Conservation (phyloP, 352 stramenopile species). For the Phytophthora colocasiae region DNA sequence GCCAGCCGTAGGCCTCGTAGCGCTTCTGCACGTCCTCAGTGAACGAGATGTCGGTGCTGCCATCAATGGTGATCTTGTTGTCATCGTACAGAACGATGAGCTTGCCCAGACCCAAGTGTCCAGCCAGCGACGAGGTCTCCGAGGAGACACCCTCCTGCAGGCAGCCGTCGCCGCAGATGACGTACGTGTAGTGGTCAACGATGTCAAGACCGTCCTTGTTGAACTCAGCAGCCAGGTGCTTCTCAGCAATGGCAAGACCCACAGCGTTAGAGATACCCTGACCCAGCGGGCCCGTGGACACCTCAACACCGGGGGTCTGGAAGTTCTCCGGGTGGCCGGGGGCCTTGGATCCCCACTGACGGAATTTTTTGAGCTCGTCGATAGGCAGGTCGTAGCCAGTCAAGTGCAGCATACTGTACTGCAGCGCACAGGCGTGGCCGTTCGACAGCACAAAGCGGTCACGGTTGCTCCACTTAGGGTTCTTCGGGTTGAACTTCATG, state of each 20-base stretch:
- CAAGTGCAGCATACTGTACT: constrained; percentile 99
- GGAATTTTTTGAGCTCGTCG: constrained; percentile 98
- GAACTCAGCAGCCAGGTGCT: constrained; percentile 97
- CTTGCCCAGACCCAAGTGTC: constrained; percentile 98
- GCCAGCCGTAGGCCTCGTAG: constrained; percentile 99
- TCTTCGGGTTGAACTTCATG: constrained; percentile 91
- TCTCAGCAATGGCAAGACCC: constrained; percentile 97
- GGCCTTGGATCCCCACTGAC: constrained; percentile 95
- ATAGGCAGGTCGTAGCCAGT: constrained; percentile 95
- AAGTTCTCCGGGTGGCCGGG: constrained; percentile 99
- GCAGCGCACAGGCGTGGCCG: constrained; percentile 98
- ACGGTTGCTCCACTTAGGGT: constrained; percentile 93
- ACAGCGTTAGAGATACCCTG: constrained; percentile 99
- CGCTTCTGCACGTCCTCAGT: constrained; percentile 98
- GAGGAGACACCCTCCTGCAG: constrained; percentile 98
- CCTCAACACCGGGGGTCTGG: constrained; percentile 94
- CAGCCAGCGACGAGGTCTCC: constrained; percentile 96
- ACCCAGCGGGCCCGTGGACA: constrained; percentile 97
- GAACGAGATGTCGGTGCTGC: constrained; percentile 95
- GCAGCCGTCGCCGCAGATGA: constrained; percentile 99
- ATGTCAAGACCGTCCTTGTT: constrained; percentile 96
- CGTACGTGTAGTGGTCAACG: constrained; percentile 99
- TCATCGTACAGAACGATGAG: constrained; percentile 99
- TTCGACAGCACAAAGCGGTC: constrained; percentile 99
- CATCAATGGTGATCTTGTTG: constrained; percentile 99